Conservation (phyloP, 805 yeast species). For the Komagataella pseudopastoris region DNA sequence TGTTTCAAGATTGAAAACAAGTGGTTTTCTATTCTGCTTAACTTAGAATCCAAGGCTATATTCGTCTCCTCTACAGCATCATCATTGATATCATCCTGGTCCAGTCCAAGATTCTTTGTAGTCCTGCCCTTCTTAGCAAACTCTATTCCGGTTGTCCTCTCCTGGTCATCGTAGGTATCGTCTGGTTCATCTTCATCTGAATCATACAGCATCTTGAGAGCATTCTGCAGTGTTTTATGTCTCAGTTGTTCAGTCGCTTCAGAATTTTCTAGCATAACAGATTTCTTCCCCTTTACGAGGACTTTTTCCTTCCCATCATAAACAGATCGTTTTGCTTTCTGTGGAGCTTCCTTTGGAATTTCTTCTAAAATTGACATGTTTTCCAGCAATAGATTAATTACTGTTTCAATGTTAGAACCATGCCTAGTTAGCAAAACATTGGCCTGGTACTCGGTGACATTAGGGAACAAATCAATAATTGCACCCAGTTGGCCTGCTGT, state of each 20-base stretch:
- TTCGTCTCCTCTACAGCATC: slow-evolving; percentile 4
- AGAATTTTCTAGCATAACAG: background rate
- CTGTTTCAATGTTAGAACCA: slow-evolving; percentile 5
- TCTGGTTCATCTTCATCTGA: slow-evolving; percentile 81
- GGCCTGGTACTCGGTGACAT: background rate
- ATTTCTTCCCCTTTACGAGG: slow-evolving; percentile 20
- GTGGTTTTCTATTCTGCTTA: slow-evolving; percentile 35
- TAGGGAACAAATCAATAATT: background rate
- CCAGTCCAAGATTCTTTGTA: slow-evolving; percentile 9
- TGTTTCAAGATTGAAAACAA: slow-evolving; percentile 44
- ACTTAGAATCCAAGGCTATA: slow-evolving; percentile 10
- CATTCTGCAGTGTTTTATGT: slow-evolving; percentile 40
- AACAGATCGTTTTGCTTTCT: slow-evolving; percentile 9
- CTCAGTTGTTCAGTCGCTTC: slow-evolving; percentile 27
- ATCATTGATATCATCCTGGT: slow-evolving; percentile 8
- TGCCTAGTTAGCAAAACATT: background rate
- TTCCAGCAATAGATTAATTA: background rate
- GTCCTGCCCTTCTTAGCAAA: slow-evolving; percentile 1
- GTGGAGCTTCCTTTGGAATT: background rate
- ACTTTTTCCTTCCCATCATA: slow-evolving; percentile 19
- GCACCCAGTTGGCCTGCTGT: background rate
- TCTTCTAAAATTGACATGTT: background rate
- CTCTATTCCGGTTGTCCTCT: slow-evolving; percentile 17
- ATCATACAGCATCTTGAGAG: slow-evolving; percentile 50
- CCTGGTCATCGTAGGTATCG: slow-evolving; percentile 57